Evolutionary conservation across 805 yeast species (phyloP), one percentile per base, ranked within the genome.

Genomic region (Schizosaccharomyces japonicus): DNA sequence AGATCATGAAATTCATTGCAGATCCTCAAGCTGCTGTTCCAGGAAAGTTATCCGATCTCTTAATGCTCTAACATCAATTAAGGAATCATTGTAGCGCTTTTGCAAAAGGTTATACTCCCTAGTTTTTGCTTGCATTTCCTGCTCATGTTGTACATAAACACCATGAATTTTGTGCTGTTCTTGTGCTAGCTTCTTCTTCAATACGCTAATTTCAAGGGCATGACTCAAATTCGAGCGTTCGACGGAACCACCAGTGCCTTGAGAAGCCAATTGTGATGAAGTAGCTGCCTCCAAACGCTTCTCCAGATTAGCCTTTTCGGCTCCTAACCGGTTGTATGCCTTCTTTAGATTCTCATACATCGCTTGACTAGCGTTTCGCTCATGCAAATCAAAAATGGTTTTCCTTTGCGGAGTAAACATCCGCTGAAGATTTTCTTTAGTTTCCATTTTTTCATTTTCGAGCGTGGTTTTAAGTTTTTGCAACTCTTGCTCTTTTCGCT

Each of bases 291-390:
- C 15, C 25, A 36, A 10, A 19, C 23, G 42, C 13, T 36, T 36
- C 42, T 36, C 42, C 13, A 36, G 27, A 23, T 36, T 15, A 7
- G 17, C 27, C 10, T 36, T 36, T n/a, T 36, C 42, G 13, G 23
- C 27, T 5, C 23, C 23, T 7, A 36, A 27, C 25, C 42, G 17
- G 23, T 36, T 27, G 13, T 36, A 36, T 5, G 17, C 42, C 23
- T 27, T 17, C n/a, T 36, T 36, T n/a, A 31, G 11, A 47, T 31
- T 25, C 39, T 49, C 31, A 15, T 21, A 32, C 23, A 46, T 42
- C 47, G 53, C 23, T 51, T 27, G 49, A 44, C 50, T 19, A 47
- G 45, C 23, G 39, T 49, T 28, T 54, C 55, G 31, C 45, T 48
- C 25, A 51, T 50, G 47, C 36, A 30, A 32, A 28, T 48, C 33